Conservation (phyloP, 2,329 filamentous ascomycete genomes). For the Westerdykella sp. region DNA sequence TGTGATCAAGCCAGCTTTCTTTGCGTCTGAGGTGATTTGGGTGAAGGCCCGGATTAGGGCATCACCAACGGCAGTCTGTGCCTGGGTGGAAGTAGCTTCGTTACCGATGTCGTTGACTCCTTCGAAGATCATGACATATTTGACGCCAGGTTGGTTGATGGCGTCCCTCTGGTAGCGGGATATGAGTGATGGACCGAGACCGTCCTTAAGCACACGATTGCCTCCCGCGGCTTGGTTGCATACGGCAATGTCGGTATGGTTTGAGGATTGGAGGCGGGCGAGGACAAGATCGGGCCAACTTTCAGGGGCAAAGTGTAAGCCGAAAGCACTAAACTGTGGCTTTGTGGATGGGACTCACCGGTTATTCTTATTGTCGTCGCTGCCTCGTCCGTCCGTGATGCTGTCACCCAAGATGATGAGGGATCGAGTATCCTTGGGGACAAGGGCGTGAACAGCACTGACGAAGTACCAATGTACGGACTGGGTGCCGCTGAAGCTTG, state of each 20-base stretch:
- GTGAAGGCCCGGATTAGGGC: constrained; percentile 50
- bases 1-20: constrained; percentile 47
- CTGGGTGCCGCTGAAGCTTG: constrained; percentile 41
- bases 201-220: constrained; percentile 55
- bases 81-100: constrained; percentile 35
- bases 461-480: constrained; percentile 50
- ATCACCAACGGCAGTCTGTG: constrained; percentile 44
- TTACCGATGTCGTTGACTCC: constrained; percentile 61
- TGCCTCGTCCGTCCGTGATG: constrained; percentile 58
- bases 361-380: constrained; percentile 53
- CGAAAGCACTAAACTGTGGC: constrained; percentile 3
- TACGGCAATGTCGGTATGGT: constrained; percentile 46
- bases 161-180: constrained; percentile 57
- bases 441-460: constrained; percentile 49
- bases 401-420: constrained; percentile 55
- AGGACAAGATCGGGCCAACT: constrained; percentile 21
- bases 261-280: constrained; percentile 40
- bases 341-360: constrained; percentile 24
- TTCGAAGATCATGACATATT: constrained; percentile 58
- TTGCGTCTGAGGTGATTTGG: constrained; percentile 50
- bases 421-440: constrained; percentile 38
- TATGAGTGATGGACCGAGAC: constrained; percentile 54
- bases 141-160: constrained; percentile 49
- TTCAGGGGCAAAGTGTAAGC: constrained; percentile 15
- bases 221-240: constrained; percentile 61